Base-by-base conservation (phyloP, 306 rosid genomes). In the Ziziphus jujuba region DNA sequence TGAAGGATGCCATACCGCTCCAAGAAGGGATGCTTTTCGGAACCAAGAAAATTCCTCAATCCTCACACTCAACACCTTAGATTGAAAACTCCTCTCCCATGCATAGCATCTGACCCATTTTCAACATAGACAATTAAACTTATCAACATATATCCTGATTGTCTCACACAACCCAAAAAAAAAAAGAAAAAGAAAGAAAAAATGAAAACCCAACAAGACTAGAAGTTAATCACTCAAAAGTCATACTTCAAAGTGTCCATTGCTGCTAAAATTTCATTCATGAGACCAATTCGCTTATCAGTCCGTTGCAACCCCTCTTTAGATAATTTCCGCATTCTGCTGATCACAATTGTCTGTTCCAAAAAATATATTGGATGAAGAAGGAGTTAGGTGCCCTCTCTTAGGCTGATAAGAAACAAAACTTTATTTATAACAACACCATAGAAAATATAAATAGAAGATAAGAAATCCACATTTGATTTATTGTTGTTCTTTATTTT, bases 241-340 rank as follows among this genome's bases (percentile, higher is more conserved):
- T 13, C 91, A 77, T 84, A 93, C 99, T 93, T 93, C 72, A 93
- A 91, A 64, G 90, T 86, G 79, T 93, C 99, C 97, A 93, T 93
- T 17, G 99, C 97, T 48, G 99, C 97, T 72, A 93, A 83, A 74
- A 93, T 83, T 81, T 93, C 99, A 84, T 93, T 93, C 97, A 93
- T 88, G 71, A 90, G 96, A 71, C 99, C 87, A 45, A 93, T 93
- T 86, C 99, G 88, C 88, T 84, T 93, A 84, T 93, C 99, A 15
- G 97, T 90, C 22, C 91, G 90, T 73, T 88, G 97, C 61, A 93
- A 70, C 28, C 97, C 99, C 89, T 86, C 95, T 86, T 86, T 88
- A 19, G 95, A 76, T 11, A 69, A 75, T 77, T 86, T 93, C 80
- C 78, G 96, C 96, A 90, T 88, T 84, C 77, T 88, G 79, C 89